These are phyloP conservation scores for Aurifilum marmelostoma DNA, from an alignment of 2,329 filamentous ascomycete genomes.

Conservation along the genomic window DNA sequence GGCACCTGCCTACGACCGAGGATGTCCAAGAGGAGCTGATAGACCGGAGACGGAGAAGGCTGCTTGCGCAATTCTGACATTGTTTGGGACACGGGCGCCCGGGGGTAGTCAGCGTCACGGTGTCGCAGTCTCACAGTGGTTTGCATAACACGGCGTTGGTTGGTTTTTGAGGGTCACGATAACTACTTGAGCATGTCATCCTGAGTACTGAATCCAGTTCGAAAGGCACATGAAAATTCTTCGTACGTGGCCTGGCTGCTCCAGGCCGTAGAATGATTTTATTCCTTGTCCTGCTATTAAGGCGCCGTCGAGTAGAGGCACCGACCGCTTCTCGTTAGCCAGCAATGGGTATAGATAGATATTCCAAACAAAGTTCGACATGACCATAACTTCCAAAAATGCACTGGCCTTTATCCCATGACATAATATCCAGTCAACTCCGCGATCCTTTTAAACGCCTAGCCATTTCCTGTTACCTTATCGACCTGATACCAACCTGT, in stretches of 20 bases:
- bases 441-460: constrained; percentile 13
- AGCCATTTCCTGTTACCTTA: constrained; percentile 2
- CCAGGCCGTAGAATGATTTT: background rate
- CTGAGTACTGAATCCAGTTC: background rate
- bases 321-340: background rate
- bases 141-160: constrained; percentile 27
- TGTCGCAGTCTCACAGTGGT: background rate
- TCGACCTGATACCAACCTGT: background rate
- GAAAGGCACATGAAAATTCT: background rate
- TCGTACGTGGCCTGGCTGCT: background rate
- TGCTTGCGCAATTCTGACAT: constrained; percentile 75
- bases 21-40: constrained; percentile 95
- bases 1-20: constrained; percentile 83
- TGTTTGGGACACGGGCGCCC: background rate
- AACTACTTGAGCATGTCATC: background rate
- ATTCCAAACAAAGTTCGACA: background rate
- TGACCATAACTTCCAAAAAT: background rate
- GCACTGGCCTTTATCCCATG: background rate
- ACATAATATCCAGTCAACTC: background rate
- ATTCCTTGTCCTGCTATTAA: background rate
- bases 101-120: background rate
- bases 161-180: background rate
- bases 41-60: constrained; percentile 77
- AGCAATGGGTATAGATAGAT: constrained; percentile 6
- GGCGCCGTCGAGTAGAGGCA: background rate